phyloP scores from a whole-genome alignment of 2,329 filamentous ascomycete species.

The Elsinoe fawcettii region DNA sequence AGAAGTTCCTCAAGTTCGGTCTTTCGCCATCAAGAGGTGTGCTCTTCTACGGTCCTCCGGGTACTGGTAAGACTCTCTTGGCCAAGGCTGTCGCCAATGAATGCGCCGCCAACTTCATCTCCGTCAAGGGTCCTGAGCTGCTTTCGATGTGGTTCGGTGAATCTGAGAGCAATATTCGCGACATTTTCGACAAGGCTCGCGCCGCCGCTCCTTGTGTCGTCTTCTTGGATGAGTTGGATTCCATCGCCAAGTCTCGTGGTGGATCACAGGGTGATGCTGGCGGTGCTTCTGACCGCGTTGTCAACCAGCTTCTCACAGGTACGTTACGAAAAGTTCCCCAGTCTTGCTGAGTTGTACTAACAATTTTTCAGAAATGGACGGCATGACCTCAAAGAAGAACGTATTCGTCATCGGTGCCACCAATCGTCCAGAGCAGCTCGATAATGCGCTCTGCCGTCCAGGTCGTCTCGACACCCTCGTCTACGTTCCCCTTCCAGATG shows the following conservation, averaged over 20 bases:
- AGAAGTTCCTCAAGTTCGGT: slow-evolving; percentile 99
- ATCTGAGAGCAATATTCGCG: slow-evolving; percentile 98
- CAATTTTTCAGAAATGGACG: slow-evolving; percentile 75
- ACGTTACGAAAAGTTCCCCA: slow-evolving; percentile 37
- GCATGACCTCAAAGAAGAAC: slow-evolving; percentile 99
- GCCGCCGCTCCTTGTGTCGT: slow-evolving; percentile 96
- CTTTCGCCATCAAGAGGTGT: slow-evolving; percentile 97
- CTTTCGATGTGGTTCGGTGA: slow-evolving; percentile 99
- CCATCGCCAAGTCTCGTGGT: slow-evolving; percentile 98
- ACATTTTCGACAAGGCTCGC: slow-evolving; percentile 99
- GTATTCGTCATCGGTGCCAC: slow-evolving; percentile 99
- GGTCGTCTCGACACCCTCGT: slow-evolving; percentile 98
- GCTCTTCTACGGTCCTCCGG: slow-evolving; percentile 94
- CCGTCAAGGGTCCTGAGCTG: slow-evolving; percentile 95
- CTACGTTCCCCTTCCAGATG: slow-evolving; percentile 93
- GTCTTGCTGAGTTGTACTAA: slow-evolving; percentile 35
- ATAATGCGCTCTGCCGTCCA: slow-evolving; percentile 94
- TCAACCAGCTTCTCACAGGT: slow-evolving; percentile 98
- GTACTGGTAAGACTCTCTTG: slow-evolving; percentile 99
- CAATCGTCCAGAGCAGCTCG: slow-evolving; percentile 96
- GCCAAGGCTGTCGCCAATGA: slow-evolving; percentile 99
- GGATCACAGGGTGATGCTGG: slow-evolving; percentile 93
- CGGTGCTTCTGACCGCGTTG: slow-evolving; percentile 97
- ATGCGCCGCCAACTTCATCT: slow-evolving; percentile 99
- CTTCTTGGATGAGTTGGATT: slow-evolving; percentile 97